Evolutionary conservation across 164 flowering plant species (phyloP).

Genomic region (Houttuynia cordata): DNA sequence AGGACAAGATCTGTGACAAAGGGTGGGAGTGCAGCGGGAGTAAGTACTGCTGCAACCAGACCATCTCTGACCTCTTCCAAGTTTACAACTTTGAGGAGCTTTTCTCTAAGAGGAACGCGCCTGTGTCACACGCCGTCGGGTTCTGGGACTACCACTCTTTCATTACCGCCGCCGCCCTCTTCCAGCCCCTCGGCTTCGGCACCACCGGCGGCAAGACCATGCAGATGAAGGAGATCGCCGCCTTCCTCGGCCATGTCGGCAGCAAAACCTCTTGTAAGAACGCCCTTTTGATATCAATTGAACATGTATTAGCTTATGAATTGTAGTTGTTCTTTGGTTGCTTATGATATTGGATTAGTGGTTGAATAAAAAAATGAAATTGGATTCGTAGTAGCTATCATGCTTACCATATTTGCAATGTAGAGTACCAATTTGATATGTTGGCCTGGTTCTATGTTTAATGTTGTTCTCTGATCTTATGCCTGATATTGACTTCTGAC

Average conservation of each 20-base stretch:
- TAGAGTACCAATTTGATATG: too few species aligned
- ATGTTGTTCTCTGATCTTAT: neutral
- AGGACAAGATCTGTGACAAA: constrained; percentile 37
- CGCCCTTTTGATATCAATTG: neutral
- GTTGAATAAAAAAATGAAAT: too few species aligned
- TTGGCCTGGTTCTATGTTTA: neutral
- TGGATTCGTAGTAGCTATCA: too few species aligned
- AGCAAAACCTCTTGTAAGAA: constrained; percentile 61
- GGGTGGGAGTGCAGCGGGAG: constrained; percentile 77
- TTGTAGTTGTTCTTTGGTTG: neutral
- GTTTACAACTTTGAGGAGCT: constrained; percentile 74
- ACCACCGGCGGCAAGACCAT: constrained; percentile 66
- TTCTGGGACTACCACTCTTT: constrained; percentile 83
- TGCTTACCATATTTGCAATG: too few species aligned
- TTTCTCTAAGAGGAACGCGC: constrained; percentile 73
- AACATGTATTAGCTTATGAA: neutral
- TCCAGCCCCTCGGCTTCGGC: constrained; percentile 74
- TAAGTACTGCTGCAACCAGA: constrained; percentile 59
- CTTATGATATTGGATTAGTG: too few species aligned
- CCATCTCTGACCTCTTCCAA: constrained; percentile 68
- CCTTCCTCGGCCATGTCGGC: constrained; percentile 88
- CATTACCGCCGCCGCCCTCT: constrained; percentile 50
- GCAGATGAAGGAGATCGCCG: constrained; percentile 78
- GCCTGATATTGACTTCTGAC: neutral
- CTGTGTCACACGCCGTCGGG: constrained; percentile 75